Evolutionary conservation across 2,329 filamentous ascomycete species (phyloP).

Genomic region (Beauveria brongniartii): DNA sequence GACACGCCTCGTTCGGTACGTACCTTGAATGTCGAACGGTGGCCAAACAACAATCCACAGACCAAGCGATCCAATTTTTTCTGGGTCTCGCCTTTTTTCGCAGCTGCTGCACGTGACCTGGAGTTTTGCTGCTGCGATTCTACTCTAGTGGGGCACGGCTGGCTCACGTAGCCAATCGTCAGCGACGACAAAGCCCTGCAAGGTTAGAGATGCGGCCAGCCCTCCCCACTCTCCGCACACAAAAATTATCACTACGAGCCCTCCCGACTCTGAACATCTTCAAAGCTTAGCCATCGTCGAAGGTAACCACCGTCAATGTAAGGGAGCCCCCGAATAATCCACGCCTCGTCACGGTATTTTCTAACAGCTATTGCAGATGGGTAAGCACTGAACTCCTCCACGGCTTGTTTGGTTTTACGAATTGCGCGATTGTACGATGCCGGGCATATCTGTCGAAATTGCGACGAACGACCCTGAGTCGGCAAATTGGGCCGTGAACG

Average conservation of each 20-base stretch:
- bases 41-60: neutral
- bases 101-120: neutral
- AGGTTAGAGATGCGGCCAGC: constrained; percentile 23
- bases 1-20: neutral
- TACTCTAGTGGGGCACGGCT: constrained; percentile 13
- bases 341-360: constrained; percentile 16
- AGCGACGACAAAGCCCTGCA: constrained; percentile 30
- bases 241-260: constrained; percentile 32
- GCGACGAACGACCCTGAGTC: neutral
- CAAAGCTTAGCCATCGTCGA: constrained; percentile 35
- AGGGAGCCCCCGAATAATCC: constrained; percentile 22
- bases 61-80: neutral
- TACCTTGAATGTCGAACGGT: neutral
- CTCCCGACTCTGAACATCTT: constrained; percentile 31
- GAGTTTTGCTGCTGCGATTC: constrained; percentile 6
- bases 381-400: constrained; percentile 38
- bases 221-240: constrained; percentile 34
- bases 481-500: neutral
- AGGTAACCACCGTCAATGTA: constrained; percentile 43
- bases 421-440: constrained; percentile 8
- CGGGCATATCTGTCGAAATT: neutral
- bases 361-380: constrained; percentile 46
- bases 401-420: constrained; percentile 5
- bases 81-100: neutral
- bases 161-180: constrained; percentile 23